These are phyloP conservation scores for Podaxis mareebaensis DNA, from an alignment of 768 basidiomycete genomes.

Conservation along the genomic window DNA sequence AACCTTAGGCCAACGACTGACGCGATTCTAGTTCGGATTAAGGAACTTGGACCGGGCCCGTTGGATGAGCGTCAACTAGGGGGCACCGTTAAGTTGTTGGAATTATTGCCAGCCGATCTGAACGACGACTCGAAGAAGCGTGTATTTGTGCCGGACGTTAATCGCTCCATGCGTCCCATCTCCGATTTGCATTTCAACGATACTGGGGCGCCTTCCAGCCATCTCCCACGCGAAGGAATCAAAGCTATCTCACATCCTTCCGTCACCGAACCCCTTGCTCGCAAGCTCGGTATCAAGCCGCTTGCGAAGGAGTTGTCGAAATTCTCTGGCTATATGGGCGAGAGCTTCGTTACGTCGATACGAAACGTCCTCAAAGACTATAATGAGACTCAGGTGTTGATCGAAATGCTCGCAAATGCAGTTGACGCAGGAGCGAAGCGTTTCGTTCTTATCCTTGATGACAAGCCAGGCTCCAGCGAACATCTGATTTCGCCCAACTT, in stretches of 20 bases:
- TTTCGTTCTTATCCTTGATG: constrained; percentile 42
- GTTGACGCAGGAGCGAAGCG: constrained; percentile 46
- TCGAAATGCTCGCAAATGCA: constrained; percentile 57
- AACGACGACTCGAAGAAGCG: constrained; percentile 21
- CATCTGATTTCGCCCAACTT: constrained; percentile 35
- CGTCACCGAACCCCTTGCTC: constrained; percentile 31
- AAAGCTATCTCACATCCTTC: constrained; percentile 30
- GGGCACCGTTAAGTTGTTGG: constrained; percentile 1
- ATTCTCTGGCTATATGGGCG: constrained; percentile 41
- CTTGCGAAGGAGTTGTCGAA: constrained; percentile 25
- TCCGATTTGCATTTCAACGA: constrained; percentile 41
- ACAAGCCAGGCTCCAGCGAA: constrained; percentile 18
- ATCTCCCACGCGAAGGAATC: constrained; percentile 21
- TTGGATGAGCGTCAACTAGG: background rate
- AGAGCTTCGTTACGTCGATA: constrained; percentile 43
- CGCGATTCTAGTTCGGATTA: constrained; percentile 29
- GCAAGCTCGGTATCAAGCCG: constrained; percentile 34
- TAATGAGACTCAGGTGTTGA: constrained; percentile 40
- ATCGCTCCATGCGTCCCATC: constrained; percentile 27
- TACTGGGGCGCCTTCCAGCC: constrained; percentile 30
- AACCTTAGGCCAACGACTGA: constrained; percentile 30
- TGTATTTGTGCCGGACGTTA: constrained; percentile 37
- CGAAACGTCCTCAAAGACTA: constrained; percentile 42
- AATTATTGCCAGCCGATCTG: background rate
- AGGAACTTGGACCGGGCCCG: background rate